A percentile compares a stretch with the other conserved stretches of the same genome.
These are phyloP conservation scores for Priceomyces castillae DNA, from an alignment of 805 yeast species.

Conservation along the genomic window DNA sequence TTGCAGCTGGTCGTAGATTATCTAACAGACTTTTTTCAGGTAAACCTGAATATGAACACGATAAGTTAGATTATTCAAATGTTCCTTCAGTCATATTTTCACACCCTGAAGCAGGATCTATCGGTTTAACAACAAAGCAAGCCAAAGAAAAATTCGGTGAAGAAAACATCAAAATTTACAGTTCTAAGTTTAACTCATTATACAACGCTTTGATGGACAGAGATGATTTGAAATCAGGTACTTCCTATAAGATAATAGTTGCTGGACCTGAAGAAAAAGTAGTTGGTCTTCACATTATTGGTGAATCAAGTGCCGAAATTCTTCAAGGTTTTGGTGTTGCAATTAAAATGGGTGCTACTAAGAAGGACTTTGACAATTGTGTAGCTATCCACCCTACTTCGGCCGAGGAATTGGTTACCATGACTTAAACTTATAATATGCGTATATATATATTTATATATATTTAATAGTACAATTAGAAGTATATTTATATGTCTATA, in stretches of 20 bases:
- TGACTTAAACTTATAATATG: constrained; percentile 34
- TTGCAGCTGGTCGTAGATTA: constrained; percentile 94
- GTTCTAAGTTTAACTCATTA: constrained; percentile 85
- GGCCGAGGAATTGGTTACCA: constrained; percentile 95
- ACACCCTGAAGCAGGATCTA: constrained; percentile 96
- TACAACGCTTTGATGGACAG: constrained; percentile 76
- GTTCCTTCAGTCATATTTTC: constrained; percentile 96
- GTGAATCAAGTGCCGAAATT: constrained; percentile 88
- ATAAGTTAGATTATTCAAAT: constrained; percentile 80
- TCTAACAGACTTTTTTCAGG: constrained; percentile 88
- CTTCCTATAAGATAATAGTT: constrained; percentile 78
- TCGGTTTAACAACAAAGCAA: constrained; percentile 79
- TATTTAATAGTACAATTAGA: background rate
- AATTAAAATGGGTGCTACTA: constrained; percentile 98
- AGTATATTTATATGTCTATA: background rate
- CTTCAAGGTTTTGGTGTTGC: constrained; percentile 99
- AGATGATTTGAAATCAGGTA: constrained; percentile 74
- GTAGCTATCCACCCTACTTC: constrained; percentile 99
- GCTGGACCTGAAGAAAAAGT: constrained; percentile 86
- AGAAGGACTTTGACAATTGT: constrained; percentile 89
- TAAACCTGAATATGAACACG: constrained; percentile 61
- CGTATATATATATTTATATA: background rate
- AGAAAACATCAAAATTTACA: constrained; percentile 77
- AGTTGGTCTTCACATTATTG: constrained; percentile 91
- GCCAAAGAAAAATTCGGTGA: constrained; percentile 79